Evolutionary conservation across 176 grass and related monocot species (phyloP).

Genomic region (Urochloa ruziziensis): DNA sequence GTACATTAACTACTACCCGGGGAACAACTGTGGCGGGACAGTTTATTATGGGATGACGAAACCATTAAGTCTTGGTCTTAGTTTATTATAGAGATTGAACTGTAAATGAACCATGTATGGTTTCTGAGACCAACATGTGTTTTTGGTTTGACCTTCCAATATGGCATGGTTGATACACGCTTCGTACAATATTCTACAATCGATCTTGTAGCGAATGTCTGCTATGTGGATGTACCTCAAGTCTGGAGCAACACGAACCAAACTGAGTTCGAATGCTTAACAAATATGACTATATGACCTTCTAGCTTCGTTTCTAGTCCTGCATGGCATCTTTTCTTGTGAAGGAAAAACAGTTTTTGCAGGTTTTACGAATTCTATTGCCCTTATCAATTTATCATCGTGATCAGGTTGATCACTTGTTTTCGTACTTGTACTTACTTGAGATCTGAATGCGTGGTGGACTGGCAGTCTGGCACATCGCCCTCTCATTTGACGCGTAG

Average conservation of each 20-base stretch:
- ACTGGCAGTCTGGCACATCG: not conserved
- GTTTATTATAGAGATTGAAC: too few relatives aligned
- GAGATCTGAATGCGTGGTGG: not conserved
- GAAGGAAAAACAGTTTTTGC: too few relatives aligned
- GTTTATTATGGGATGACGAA: constrained; percentile 20
- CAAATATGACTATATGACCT: too few relatives aligned
- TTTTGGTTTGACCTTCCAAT: not conserved
- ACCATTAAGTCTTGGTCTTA: constrained; percentile 13
- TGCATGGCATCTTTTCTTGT: too few relatives aligned
- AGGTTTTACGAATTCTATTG: not conserved
- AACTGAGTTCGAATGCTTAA: too few relatives aligned
- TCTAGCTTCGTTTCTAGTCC: too few relatives aligned
- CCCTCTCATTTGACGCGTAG: not conserved
- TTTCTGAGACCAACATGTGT: not conserved
- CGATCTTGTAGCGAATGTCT: not conserved
- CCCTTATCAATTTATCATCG: not conserved
- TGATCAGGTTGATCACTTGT: not conserved
- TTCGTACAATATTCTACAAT: not conserved
- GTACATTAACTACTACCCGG: not conserved
- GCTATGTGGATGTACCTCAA: not conserved
- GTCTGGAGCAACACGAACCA: not conserved
- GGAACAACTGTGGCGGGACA: constrained; percentile 28
- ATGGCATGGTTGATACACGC: not conserved
- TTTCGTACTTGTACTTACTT: not conserved
- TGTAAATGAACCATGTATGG: too few relatives aligned